Conservation (phyloP, 805 yeast species). For the Cyberlindnera maclurae region DNA sequence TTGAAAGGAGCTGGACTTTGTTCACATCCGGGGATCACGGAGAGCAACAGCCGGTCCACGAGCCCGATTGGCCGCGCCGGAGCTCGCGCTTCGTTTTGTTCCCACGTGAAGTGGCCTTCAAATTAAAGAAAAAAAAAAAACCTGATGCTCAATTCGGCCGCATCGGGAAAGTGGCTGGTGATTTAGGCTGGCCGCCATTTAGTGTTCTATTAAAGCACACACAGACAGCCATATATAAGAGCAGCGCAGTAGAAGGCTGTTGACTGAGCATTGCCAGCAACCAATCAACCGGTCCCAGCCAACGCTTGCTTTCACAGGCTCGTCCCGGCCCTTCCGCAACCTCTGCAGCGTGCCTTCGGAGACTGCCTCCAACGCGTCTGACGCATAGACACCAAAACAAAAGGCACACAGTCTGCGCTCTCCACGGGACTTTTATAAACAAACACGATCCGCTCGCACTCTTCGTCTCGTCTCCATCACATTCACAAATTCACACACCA, state of each 20-base stretch:
- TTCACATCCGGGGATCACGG: no score
- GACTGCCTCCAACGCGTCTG: constrained; percentile 10
- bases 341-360: constrained; percentile 11
- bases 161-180: constrained; percentile 2
- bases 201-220: neutral
- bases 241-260: no score
- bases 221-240: neutral
- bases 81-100: no score
- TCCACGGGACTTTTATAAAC: constrained; percentile 5
- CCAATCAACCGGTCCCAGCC: no score
- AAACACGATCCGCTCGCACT: neutral
- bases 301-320: no score
- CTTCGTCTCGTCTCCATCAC: neutral
- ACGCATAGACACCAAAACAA: constrained; percentile 5
- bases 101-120: no score
- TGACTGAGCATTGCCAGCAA: no score
- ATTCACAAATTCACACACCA: no score
- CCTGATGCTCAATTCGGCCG: neutral
- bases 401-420: neutral
- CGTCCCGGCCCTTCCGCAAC: neutral
- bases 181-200: neutral
- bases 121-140: no score
- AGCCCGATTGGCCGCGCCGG: no score
- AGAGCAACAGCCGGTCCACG: no score
- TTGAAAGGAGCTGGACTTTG: no score